A percentile compares a stretch with the other conserved stretches of the same genome.
Evolutionary conservation across 805 yeast genomes (phyloP).

Genomic region (Nematodospora valgi): DNA sequence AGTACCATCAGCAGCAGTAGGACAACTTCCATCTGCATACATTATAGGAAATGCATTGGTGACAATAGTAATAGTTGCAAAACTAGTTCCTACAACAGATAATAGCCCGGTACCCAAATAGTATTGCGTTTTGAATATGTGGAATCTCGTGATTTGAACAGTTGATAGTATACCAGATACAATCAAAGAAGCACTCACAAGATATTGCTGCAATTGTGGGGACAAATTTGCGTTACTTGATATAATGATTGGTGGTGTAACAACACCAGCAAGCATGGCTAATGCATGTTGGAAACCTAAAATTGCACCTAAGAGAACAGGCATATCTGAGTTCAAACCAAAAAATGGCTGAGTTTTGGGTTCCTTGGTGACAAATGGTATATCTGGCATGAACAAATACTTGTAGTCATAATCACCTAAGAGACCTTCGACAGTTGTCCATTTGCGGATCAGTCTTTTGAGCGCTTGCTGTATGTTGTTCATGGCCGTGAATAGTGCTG

Average conservation of each 20-base stretch:
- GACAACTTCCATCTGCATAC: constrained; percentile 57
- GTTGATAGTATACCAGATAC: constrained; percentile 55
- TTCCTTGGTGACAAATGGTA: constrained; percentile 58
- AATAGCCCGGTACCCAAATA: constrained; percentile 84
- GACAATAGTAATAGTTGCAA: constrained; percentile 83
- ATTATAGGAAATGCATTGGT: constrained; percentile 72
- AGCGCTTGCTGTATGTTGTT: constrained; percentile 2
- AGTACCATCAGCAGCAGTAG: constrained; percentile 55
- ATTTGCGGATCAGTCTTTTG: constrained; percentile 25
- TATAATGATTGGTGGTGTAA: constrained; percentile 78
- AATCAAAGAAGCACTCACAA: constrained; percentile 37
- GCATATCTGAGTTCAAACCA: constrained; percentile 76
- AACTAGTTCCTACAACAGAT: constrained; percentile 89
- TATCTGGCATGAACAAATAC: constrained; percentile 72
- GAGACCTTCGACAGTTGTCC: constrained; percentile 75
- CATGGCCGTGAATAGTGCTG: too few relatives aligned
- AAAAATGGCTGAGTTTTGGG: constrained; percentile 73
- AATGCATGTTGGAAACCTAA: constrained; percentile 86
- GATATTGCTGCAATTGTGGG: constrained; percentile 32
- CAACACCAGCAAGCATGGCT: constrained; percentile 90
- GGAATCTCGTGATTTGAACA: constrained; percentile 68
- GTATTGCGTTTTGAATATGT: constrained; percentile 67
- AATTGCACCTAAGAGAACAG: constrained; percentile 69
- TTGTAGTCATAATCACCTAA: constrained; percentile 86
- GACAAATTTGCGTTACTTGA: constrained; percentile 59